A percentile compares a stretch with the other conserved stretches of the same genome.
phyloP scores from a whole-genome alignment of 805 yeast species.

The Pachysolen tannophilus region DNA sequence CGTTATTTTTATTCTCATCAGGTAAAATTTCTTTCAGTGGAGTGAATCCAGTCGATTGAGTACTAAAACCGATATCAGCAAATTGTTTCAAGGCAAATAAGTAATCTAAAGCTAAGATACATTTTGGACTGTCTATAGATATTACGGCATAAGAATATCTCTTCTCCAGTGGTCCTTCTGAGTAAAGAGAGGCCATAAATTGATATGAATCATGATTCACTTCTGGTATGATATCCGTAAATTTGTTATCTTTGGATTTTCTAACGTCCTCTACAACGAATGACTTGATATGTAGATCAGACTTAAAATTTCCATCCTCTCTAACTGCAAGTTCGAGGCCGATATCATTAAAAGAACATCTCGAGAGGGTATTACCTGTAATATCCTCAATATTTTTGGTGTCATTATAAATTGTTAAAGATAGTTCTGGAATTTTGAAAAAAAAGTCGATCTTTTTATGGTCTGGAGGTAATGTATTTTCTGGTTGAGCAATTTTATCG shows the following conservation, averaged over 20 bases:
- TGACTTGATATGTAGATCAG: conserved; percentile 60
- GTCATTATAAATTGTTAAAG: conserved; percentile 52
- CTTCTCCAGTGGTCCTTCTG: conserved; percentile 30
- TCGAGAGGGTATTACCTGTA: conserved; percentile 38
- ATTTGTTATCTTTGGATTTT: conserved; percentile 51
- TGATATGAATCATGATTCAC: conserved; percentile 58
- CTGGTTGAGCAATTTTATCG: background rate
- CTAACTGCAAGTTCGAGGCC: conserved; percentile 42
- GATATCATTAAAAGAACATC: conserved; percentile 51
- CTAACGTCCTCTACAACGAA: conserved; percentile 76
- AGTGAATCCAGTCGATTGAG: conserved; percentile 7
- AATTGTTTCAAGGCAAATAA: conserved; percentile 67
- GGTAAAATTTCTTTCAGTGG: conserved; percentile 8
- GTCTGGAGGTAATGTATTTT: conserved; percentile 17
- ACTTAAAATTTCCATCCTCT: conserved; percentile 45
- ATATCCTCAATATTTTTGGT: conserved; percentile 31
- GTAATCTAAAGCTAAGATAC: conserved; percentile 81
- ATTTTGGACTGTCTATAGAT: conserved; percentile 72
- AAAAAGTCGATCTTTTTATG: conserved; percentile 33
- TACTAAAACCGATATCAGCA: conserved; percentile 39
- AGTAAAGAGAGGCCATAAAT: conserved; percentile 46
- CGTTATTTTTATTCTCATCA: conserved; percentile 7
- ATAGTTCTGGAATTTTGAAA: conserved; percentile 54
- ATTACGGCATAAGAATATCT: conserved; percentile 43
- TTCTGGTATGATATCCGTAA: conserved; percentile 75